Percentiles rank a stretch among this genome's conserved stretches.
phyloP scores from a whole-genome alignment of 768 basidiomycete genomes.

The Suillus placidus region DNA sequence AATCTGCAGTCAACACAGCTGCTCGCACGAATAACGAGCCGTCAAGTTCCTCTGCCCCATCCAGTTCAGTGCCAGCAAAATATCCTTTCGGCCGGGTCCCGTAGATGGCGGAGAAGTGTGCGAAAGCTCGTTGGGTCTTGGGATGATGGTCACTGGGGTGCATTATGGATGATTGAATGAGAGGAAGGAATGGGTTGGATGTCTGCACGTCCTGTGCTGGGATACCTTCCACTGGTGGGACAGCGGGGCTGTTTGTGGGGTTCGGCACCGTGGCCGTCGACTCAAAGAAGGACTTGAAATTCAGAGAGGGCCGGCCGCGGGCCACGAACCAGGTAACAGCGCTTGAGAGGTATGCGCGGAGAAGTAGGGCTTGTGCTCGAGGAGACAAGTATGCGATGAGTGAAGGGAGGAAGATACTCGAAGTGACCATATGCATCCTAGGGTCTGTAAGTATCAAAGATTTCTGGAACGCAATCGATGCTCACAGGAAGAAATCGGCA shows the following conservation, averaged over 20 bases:
- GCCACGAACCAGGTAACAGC: slow-evolving; percentile 32
- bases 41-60: slow-evolving; percentile 36
- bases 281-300: slow-evolving; percentile 36
- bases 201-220: slow-evolving; percentile 16
- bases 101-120: slow-evolving; percentile 36
- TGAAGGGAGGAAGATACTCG: slow-evolving; percentile 32
- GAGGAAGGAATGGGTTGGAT: slow-evolving; percentile 44
- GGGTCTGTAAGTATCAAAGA: neutral
- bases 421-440: slow-evolving; percentile 38
- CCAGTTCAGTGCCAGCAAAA: slow-evolving; percentile 32
- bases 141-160: slow-evolving; percentile 39
- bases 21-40: slow-evolving; percentile 40
- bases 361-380: slow-evolving; percentile 27
- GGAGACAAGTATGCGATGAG: slow-evolving; percentile 22
- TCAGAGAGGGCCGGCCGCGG: slow-evolving; percentile 32
- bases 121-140: slow-evolving; percentile 39
- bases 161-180: slow-evolving; percentile 41
- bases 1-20: slow-evolving; percentile 34
- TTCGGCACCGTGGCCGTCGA: neutral
- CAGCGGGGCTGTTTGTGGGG: neutral
- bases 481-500: slow-evolving; percentile 55
- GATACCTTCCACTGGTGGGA: neutral
- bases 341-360: slow-evolving; percentile 31
- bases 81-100: slow-evolving; percentile 30
- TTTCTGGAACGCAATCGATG: neutral